These are phyloP conservation scores for Botrytis cinerea DNA, from an alignment of 2,329 filamentous ascomycete species.

Conservation along the genomic window DNA sequence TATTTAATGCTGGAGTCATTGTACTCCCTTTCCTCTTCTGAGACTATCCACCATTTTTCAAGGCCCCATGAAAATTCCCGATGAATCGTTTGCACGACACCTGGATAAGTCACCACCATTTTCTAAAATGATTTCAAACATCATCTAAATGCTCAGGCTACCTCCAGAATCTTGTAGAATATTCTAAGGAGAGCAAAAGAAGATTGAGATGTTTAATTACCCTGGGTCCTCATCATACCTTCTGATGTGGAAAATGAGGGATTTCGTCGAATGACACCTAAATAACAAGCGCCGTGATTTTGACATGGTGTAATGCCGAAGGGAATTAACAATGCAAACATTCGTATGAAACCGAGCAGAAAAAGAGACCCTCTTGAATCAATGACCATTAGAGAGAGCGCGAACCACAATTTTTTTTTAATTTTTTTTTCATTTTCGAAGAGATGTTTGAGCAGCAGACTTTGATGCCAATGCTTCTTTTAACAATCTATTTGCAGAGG, in stretches of 20 bases:
- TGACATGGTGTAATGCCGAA: background rate
- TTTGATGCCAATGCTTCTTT: conserved; percentile 8
- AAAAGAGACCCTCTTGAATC: background rate
- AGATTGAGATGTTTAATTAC: background rate
- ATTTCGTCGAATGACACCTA: background rate
- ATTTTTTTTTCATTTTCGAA: background rate
- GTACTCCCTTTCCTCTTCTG: background rate
- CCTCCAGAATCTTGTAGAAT: background rate
- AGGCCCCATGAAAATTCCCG: background rate
- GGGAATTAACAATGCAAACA: background rate
- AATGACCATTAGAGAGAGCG: background rate
- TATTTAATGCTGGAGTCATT: background rate
- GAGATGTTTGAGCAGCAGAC: background rate
- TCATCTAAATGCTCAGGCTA: conserved; percentile 9
- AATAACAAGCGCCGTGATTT: background rate
- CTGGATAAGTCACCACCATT: background rate
- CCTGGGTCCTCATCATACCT: background rate
- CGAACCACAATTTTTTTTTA: no score
- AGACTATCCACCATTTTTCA: background rate
- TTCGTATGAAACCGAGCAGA: background rate
- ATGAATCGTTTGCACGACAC: background rate
- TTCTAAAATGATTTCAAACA: background rate
- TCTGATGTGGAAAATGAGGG: no score
- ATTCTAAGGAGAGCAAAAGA: background rate
- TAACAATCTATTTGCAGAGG: background rate